Evolutionary conservation across 495 filamentous ascomycete species (phyloP).

Genomic region (Xeromyces bisporus): DNA sequence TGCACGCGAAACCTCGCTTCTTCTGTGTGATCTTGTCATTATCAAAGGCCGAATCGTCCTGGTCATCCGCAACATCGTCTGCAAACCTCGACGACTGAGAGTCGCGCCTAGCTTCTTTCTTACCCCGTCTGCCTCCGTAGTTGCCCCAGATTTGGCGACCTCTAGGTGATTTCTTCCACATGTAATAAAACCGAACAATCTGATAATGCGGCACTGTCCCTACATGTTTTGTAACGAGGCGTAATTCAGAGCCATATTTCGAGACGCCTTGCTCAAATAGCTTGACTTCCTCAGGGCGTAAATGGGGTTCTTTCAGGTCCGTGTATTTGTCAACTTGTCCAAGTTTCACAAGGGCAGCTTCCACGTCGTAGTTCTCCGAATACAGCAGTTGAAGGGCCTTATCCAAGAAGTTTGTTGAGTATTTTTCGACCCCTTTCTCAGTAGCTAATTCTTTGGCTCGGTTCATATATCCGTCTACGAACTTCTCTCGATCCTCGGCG

Average conservation of each 20-base stretch:
- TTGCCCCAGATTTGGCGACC: conserved; percentile 81
- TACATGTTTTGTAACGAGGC: conserved; percentile 67
- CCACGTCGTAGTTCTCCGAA: conserved; percentile 48
- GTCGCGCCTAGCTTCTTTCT: conserved; percentile 55
- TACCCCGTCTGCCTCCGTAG: conserved; percentile 69
- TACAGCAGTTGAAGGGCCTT: conserved; percentile 64
- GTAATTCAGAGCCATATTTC: conserved; percentile 82
- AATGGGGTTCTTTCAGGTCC: conserved; percentile 71
- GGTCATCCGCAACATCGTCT: conserved; percentile 83
- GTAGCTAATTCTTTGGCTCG: conserved; percentile 44
- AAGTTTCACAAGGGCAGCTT: conserved; percentile 58
- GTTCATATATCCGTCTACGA: conserved; percentile 59
- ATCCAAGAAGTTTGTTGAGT: conserved; percentile 76
- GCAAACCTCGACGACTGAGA: conserved; percentile 52
- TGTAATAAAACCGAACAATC: conserved; percentile 87
- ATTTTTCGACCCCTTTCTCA: conserved; percentile 44
- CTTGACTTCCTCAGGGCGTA: conserved; percentile 62
- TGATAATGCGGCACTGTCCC: conserved; percentile 52
- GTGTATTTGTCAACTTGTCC: conserved; percentile 47
- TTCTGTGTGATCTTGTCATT: conserved; percentile 61
- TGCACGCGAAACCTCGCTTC: conserved; percentile 82
- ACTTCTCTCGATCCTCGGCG: conserved; percentile 28
- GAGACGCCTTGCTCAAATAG: conserved; percentile 84
- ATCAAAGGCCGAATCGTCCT: conserved; percentile 94
- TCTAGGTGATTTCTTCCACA: conserved; percentile 88